These are phyloP conservation scores for Albugo candida DNA, from an alignment of 352 stramenopile genomes.

Conservation along the genomic window DNA sequence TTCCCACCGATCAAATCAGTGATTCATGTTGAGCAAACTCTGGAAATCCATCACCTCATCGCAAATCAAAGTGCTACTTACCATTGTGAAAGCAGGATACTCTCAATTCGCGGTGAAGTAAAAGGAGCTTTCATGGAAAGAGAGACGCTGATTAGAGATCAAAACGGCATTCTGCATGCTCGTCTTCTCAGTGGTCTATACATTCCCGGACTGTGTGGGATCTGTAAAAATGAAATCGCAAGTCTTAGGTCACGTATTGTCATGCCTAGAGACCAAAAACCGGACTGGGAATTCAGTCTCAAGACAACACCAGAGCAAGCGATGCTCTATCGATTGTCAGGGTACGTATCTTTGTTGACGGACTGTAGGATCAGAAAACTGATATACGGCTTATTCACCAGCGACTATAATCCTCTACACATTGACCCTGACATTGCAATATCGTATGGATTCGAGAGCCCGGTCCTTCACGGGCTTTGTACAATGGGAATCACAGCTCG, in stretches of 20 bases:
- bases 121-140: slow-evolving; percentile 70
- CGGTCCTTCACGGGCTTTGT: slow-evolving; percentile 88
- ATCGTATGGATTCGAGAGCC: slow-evolving; percentile 56
- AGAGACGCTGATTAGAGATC: slow-evolving; percentile 61
- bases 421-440: slow-evolving; percentile 72
- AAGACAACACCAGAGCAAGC: slow-evolving; percentile 56
- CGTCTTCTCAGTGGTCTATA: slow-evolving; percentile 68
- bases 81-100: slow-evolving; percentile 36
- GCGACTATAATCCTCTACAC: slow-evolving; percentile 91
- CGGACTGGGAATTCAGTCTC: slow-evolving; percentile 39
- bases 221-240: slow-evolving; percentile 27
- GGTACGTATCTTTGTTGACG: slow-evolving; percentile 14
- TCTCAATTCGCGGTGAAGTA: slow-evolving; percentile 73
- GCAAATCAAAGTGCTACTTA: slow-evolving; percentile 31
- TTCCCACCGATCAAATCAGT: slow-evolving; percentile 49
- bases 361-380: neutral
- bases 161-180: slow-evolving; percentile 25
- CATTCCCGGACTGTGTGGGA: slow-evolving; percentile 57
- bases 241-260: slow-evolving; percentile 31
- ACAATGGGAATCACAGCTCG: slow-evolving; percentile 77
- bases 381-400: slow-evolving; percentile 4
- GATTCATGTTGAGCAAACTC: slow-evolving; percentile 68
- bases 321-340: slow-evolving; percentile 86
- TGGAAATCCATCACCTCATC: slow-evolving; percentile 60
- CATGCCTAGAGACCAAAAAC: slow-evolving; percentile 37